phyloP scores from a whole-genome alignment of 495 filamentous ascomycete species.

The Aspergillus bridgeri region DNA sequence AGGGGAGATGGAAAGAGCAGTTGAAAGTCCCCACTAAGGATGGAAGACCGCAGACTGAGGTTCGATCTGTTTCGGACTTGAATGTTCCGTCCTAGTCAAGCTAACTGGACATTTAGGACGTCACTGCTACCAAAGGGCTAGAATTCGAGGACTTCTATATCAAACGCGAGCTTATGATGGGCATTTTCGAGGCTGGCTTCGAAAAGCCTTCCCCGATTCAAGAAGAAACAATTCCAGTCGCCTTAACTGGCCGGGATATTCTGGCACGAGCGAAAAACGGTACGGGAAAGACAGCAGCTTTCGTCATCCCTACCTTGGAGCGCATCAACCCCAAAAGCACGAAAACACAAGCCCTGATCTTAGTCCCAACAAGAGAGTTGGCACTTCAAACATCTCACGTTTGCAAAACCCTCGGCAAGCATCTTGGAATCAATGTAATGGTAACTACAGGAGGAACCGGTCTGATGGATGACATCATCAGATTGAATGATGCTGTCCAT shows the following conservation, averaged over 20 bases:
- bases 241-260: conserved; percentile 91
- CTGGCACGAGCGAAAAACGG: conserved; percentile 97
- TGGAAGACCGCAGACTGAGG: conserved; percentile 88
- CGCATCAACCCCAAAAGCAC: conserved; percentile 92
- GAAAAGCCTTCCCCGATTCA: conserved; percentile 99
- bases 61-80: conserved; percentile 36
- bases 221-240: conserved; percentile 97
- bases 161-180: conserved; percentile 93
- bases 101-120: conserved; percentile 64
- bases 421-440: conserved; percentile 97
- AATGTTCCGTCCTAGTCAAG: not conserved
- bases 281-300: conserved; percentile 96
- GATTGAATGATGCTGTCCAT: conserved; percentile 88
- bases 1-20: conserved; percentile 73
- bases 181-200: conserved; percentile 97
- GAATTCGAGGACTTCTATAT: conserved; percentile 97
- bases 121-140: conserved; percentile 92
- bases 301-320: conserved; percentile 93
- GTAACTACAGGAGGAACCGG: conserved; percentile 95
- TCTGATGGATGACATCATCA: conserved; percentile 94
- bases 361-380: conserved; percentile 94
- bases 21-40: conserved; percentile 80
- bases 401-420: conserved; percentile 95
- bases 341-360: conserved; percentile 92
- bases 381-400: conserved; percentile 99